These are phyloP conservation scores for Geotrichum fermentans DNA, from an alignment of 1,139 yeast species.

Conservation along the genomic window DNA sequence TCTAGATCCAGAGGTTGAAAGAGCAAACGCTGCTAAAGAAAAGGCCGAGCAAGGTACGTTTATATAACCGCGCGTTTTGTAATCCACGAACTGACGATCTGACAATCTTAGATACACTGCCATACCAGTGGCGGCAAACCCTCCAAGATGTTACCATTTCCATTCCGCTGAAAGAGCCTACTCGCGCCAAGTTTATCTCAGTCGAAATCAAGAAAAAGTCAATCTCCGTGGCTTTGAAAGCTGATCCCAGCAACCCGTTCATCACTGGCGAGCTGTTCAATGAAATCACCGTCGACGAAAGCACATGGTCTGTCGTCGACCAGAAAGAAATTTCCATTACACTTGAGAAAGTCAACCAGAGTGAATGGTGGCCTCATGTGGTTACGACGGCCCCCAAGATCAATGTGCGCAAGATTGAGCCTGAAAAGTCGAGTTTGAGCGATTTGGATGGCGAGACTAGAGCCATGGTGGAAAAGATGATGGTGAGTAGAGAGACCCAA, in stretches of 20 bases:
- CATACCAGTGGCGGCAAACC: constrained; percentile 42
- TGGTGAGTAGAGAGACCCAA: constrained; percentile 29
- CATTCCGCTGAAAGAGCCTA: constrained; percentile 35
- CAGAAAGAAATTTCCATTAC: constrained; percentile 38
- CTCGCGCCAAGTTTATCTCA: constrained; percentile 38
- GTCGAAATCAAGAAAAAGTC: constrained; percentile 30
- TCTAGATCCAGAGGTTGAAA: constrained; percentile 19
- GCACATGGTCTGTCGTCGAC: constrained; percentile 44
- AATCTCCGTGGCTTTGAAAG: constrained; percentile 31
- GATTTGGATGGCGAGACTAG: constrained; percentile 44
- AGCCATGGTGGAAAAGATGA: constrained; percentile 47
- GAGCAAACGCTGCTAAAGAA: constrained; percentile 22
- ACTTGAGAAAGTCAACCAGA: constrained; percentile 39
- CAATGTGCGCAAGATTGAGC: constrained; percentile 41
- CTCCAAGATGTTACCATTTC: constrained; percentile 41
- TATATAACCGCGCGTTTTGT: too few relatives aligned
- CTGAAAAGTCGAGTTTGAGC: constrained; percentile 40
- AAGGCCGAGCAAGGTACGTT: constrained; percentile 24
- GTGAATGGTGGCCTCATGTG: constrained; percentile 48
- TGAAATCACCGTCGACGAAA: constrained; percentile 36
- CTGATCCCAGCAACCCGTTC: constrained; percentile 25
- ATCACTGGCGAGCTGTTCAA: constrained; percentile 39
- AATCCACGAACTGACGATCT: too few relatives aligned
- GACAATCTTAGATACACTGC: constrained; percentile 24
- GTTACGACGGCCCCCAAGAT: constrained; percentile 42